Conservation (phyloP, 2,329 filamentous ascomycete species). For the Beauveria bassiana region DNA sequence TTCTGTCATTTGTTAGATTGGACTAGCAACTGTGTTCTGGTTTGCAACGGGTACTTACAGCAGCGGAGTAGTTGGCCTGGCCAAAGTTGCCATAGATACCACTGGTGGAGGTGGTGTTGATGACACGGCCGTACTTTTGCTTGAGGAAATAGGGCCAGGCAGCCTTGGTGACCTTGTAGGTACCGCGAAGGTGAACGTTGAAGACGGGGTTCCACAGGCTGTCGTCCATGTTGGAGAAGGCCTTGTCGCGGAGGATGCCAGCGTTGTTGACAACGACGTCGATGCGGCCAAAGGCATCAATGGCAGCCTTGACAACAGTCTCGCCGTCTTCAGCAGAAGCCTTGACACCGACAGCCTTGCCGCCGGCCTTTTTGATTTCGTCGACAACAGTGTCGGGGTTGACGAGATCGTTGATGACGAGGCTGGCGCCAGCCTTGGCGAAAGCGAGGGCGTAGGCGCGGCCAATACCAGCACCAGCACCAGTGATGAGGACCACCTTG, state of each 20-base stretch:
- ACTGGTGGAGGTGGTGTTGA: constrained; percentile 95
- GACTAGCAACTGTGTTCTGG: neutral
- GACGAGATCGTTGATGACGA: constrained; percentile 94
- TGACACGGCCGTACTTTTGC: constrained; percentile 94
- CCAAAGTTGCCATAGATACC: constrained; percentile 99
- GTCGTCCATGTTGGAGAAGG: constrained; percentile 96
- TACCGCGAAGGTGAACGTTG: constrained; percentile 87
- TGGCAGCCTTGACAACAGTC: constrained; percentile 80
- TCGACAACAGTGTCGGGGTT: constrained; percentile 85
- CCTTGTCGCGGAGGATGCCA: constrained; percentile 95
- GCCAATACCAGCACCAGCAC: constrained; percentile 83
- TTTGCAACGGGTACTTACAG: constrained; percentile 44
- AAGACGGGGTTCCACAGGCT: constrained; percentile 86
- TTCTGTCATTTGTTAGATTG: constrained; percentile 45
- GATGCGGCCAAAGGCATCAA: constrained; percentile 87
- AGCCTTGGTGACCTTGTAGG: constrained; percentile 94
- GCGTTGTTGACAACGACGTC: constrained; percentile 98
- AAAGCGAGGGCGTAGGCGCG: constrained; percentile 85
- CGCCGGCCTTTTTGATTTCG: constrained; percentile 85
- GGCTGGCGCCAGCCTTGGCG: constrained; percentile 70
- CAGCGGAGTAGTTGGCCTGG: constrained; percentile 93
- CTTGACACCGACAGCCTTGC: constrained; percentile 87
- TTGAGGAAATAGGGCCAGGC: constrained; percentile 97
- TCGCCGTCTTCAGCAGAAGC: constrained; percentile 91
- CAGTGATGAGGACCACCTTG: constrained; percentile 80